These are phyloP conservation scores for Pistacia atlantica DNA, from an alignment of 345 rosid species.

Conservation along the genomic window DNA sequence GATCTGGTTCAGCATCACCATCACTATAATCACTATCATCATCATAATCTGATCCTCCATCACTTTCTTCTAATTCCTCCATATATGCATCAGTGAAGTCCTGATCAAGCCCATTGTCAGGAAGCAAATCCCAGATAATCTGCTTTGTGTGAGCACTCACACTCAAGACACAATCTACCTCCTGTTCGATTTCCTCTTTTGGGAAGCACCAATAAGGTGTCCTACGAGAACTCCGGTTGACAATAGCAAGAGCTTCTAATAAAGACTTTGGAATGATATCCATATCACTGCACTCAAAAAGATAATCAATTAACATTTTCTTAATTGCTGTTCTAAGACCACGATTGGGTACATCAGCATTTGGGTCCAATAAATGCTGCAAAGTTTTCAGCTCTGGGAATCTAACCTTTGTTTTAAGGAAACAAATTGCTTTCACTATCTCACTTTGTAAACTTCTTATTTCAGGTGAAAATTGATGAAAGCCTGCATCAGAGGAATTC, in stretches of 20 bases:
- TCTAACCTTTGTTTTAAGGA: constrained; percentile 52
- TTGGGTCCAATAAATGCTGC: constrained; percentile 57
- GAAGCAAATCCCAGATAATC: constrained; percentile 57
- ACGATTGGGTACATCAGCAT: constrained; percentile 41
- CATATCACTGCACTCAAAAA: constrained; percentile 74
- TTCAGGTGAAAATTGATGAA: constrained; percentile 54
- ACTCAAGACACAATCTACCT: constrained; percentile 64
- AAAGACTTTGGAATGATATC: constrained; percentile 61
- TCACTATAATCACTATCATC: constrained; percentile 22
- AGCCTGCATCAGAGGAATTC: constrained; percentile 31
- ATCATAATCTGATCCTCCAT: constrained; percentile 31
- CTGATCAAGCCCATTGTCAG: constrained; percentile 51
- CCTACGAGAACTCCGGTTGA: constrained; percentile 48
- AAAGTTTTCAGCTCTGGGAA: constrained; percentile 52
- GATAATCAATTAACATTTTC: constrained; percentile 60
- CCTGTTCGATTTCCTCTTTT: constrained; percentile 57
- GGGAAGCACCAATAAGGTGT: constrained; percentile 29
- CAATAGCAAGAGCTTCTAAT: constrained; percentile 54
- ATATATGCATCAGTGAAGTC: constrained; percentile 72
- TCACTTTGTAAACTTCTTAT: constrained; percentile 61
- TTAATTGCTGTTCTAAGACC: constrained; percentile 55
- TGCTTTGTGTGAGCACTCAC: constrained; percentile 81
- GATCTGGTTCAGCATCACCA: constrained; percentile 32
- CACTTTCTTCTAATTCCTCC: constrained; percentile 75
- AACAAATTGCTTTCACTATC: constrained; percentile 66